phyloP scores from a whole-genome alignment of 2,329 filamentous ascomycete species.

The Neofusicoccum laricinum region DNA sequence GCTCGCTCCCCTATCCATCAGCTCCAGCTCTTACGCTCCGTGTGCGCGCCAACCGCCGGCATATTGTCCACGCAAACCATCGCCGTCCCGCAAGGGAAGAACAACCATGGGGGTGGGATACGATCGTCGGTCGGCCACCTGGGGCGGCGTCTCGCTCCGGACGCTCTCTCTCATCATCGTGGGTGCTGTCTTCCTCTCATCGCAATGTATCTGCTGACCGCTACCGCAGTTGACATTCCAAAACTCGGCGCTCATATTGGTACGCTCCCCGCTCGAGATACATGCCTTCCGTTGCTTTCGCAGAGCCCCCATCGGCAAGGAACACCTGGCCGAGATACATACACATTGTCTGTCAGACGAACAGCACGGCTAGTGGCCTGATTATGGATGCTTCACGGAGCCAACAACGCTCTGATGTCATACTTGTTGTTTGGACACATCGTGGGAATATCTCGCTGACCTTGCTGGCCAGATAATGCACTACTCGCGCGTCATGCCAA shows the following conservation, averaged over 20 bases:
- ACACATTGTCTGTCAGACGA: conserved; percentile 12
- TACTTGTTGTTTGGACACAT: too few species aligned
- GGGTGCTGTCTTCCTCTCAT: conserved; percentile 25
- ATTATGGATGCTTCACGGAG: background rate
- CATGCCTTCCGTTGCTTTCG: background rate
- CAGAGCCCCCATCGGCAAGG: background rate
- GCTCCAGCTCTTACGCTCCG: background rate
- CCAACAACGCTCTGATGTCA: too few species aligned
- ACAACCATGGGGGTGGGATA: conserved; percentile 6
- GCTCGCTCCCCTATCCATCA: conserved; percentile 2
- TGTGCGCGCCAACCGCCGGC: background rate
- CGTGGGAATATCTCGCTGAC: conserved; percentile 2
- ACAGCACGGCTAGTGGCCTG: conserved; percentile 17
- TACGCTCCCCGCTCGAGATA: conserved; percentile 35
- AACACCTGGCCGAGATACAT: background rate
- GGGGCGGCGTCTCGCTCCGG: conserved; percentile 63
- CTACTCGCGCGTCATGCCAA: conserved; percentile 93
- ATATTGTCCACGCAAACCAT: background rate
- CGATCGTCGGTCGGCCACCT: conserved; percentile 25
- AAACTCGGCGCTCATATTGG: conserved; percentile 74
- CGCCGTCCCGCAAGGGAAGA: conserved; percentile 2
- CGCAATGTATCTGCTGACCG: conserved; percentile 23
- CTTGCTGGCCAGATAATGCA: conserved; percentile 70
- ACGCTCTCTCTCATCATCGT: conserved; percentile 66
- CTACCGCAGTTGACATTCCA: conserved; percentile 67